Base-by-base conservation (phyloP, 768 basidiomycete species). In the Cyclocybe cylindracea region DNA sequence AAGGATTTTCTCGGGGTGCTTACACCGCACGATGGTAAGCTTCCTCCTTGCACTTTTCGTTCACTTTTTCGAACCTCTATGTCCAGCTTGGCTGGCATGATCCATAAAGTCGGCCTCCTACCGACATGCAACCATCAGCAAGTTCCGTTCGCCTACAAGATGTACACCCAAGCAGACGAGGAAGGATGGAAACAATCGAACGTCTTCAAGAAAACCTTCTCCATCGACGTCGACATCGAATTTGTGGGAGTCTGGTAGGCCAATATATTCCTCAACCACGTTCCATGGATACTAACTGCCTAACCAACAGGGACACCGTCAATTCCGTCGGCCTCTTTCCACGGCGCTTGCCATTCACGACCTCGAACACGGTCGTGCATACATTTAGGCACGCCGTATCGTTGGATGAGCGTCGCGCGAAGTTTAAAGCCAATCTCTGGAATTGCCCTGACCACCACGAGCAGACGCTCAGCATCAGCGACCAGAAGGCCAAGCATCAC, bases 1-100 rank as follows among this genome's bases (percentile, higher is more conserved):
- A 16, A 61, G 59, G 64, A 1, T 86, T 86, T 61, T 83, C 82
- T 13, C 69, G 85, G 24, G 83, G 84, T 8, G 78, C 81, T 0
- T 83, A 80, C 60, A 79, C 79, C 3, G 79, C 80, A 1, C 67
- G 72, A 19, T 65, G 72, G 62, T 67, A 37, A 36, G 36, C 39
- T 10, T 3, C 4, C 41, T 46, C n/a, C 8, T 10, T 18, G 14
- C 5, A 14, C 5, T 38, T 37, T 41, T 13, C 10, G n/a, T 34
- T 46, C 5, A 42, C 16, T 36, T 40, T 16, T 7, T 43, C 9
- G 13, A n/a, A 11, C 4, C 5, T 10, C 18, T 6, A 40, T 16
- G 8, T 51, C 10, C 19, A 70, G 68, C 42, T 68, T 69, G 11
- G 67, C 66, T 31, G 67, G 67, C 6, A 71, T 71, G 68, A 53